Conservation (phyloP, 2,329 filamentous ascomycete genomes). For the Epichloe gansuensis region DNA sequence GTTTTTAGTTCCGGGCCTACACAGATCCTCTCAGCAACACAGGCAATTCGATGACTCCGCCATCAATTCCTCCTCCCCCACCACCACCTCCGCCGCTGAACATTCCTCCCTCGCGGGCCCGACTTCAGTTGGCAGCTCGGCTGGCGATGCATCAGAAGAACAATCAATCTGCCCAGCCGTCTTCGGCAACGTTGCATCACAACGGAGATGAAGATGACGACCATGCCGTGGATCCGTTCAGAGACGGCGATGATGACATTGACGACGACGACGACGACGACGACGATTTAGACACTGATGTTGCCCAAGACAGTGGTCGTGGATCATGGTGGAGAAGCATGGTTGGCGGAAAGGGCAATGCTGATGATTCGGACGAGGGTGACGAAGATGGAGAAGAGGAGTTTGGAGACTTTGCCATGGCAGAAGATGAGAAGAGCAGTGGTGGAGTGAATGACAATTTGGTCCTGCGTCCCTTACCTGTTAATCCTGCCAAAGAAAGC, state of each 20-base stretch:
- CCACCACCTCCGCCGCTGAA: conserved; percentile 70
- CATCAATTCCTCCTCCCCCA: conserved; percentile 44
- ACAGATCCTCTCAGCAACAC: conserved; percentile 40
- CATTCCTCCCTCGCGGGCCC: conserved; percentile 72
- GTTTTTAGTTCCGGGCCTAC: conserved; percentile 43
- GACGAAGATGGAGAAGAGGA: conserved; percentile 51
- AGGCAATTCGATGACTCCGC: conserved; percentile 37
- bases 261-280: conserved; percentile 37
- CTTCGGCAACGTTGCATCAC: conserved; percentile 27
- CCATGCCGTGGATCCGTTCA: conserved; percentile 29
- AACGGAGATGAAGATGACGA: conserved; percentile 28
- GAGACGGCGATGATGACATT: conserved; percentile 39
- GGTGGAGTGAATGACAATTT: conserved; percentile 24
- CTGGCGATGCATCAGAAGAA: conserved; percentile 64
- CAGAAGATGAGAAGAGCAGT: conserved; percentile 32
- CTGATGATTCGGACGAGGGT: conserved; percentile 34
- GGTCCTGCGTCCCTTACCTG: conserved; percentile 41
- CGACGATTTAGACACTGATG: conserved; percentile 40
- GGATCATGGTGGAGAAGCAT: conserved; percentile 38
- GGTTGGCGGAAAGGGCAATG: conserved; percentile 25
- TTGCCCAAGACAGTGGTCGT: conserved; percentile 20
- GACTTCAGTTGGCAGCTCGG: conserved; percentile 79
- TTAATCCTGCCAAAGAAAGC: conserved; percentile 34
- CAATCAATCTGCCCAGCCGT: conserved; percentile 32
- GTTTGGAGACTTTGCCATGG: conserved; percentile 57